phyloP scores from a whole-genome alignment of 1,284 basidiomycete genomes.

The Tilletia caries region DNA sequence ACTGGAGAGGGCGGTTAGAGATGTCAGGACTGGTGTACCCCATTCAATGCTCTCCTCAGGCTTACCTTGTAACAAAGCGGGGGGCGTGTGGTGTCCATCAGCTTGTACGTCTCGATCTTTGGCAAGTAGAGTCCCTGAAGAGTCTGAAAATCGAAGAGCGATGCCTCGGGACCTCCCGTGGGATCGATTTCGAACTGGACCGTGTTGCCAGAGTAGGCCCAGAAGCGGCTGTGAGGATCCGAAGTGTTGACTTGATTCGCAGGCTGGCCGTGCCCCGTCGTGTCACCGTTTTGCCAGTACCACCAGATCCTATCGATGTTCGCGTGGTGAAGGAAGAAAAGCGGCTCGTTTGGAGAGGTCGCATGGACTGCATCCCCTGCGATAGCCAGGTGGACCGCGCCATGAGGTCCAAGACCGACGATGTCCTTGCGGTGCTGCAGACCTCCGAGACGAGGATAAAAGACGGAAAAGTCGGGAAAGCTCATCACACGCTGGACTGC shows the following conservation, averaged over 20 bases:
- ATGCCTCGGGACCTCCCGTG: neutral
- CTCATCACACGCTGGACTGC: neutral
- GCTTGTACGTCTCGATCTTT: conserved; percentile 10
- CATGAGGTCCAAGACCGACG: too few relatives aligned
- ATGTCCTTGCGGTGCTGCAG: too few relatives aligned
- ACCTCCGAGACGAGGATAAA: too few relatives aligned
- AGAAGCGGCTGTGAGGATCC: conserved; percentile 11
- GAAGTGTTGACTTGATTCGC: neutral
- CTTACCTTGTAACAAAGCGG: conserved; percentile 4
- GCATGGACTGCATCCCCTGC: too few relatives aligned
- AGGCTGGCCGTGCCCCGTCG: neutral
- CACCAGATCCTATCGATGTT: conserved; percentile 21
- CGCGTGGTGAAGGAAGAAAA: conserved; percentile 23
- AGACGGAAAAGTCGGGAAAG: too few relatives aligned
- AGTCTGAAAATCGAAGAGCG: neutral
- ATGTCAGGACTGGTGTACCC: too few relatives aligned
- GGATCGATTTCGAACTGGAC: neutral
- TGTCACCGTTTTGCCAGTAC: conserved; percentile 18
- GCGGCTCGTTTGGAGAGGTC: too few relatives aligned
- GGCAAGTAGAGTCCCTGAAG: neutral
- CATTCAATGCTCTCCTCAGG: too few relatives aligned
- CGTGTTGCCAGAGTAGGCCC: conserved; percentile 1
- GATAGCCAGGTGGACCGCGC: too few relatives aligned
- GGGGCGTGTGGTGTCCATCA: conserved; percentile 2
- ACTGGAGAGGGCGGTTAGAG: too few relatives aligned